Evolutionary conservation across 2,329 filamentous ascomycete genomes (phyloP).

Genomic region (Exophiala bonariae): DNA sequence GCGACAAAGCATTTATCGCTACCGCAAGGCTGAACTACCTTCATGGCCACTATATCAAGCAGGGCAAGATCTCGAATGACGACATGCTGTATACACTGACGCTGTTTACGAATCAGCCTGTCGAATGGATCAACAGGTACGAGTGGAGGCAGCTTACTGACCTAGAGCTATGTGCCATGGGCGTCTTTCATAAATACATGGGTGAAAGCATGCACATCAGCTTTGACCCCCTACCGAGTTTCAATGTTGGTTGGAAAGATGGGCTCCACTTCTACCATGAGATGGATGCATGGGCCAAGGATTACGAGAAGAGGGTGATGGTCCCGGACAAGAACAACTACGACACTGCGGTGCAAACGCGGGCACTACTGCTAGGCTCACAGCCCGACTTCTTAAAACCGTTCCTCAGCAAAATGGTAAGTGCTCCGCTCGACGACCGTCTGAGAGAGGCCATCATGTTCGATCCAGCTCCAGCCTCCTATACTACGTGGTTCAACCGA

Average conservation of each 20-base stretch:
- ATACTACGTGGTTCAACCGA: constrained; percentile 42
- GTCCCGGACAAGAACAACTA: constrained; percentile 37
- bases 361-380: constrained; percentile 61
- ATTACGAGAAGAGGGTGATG: constrained; percentile 60
- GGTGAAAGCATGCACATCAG: constrained; percentile 68
- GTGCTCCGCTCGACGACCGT: constrained; percentile 63
- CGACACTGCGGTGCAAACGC: constrained; percentile 55
- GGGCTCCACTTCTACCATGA: constrained; percentile 50
- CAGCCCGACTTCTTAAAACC: constrained; percentile 48
- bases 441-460: constrained; percentile 67
- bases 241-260: constrained; percentile 41
- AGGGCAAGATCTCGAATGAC: constrained; percentile 60
- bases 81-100: constrained; percentile 67
- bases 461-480: constrained; percentile 39
- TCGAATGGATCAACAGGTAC: constrained; percentile 62
- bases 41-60: constrained; percentile 57
- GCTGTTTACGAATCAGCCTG: constrained; percentile 66
- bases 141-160: constrained; percentile 71
- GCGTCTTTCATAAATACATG: constrained; percentile 64
- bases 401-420: constrained; percentile 52
- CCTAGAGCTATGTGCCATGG: constrained; percentile 64
- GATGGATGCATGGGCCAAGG: constrained; percentile 44
- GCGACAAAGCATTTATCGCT: constrained; percentile 48
- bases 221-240: constrained; percentile 40
- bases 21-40: constrained; percentile 66